Evolutionary conservation across 2,329 filamentous ascomycete species (phyloP), one percentile per base, ranked within the genome.

Genomic region (Zymoseptoria pseudotritici): DNA sequence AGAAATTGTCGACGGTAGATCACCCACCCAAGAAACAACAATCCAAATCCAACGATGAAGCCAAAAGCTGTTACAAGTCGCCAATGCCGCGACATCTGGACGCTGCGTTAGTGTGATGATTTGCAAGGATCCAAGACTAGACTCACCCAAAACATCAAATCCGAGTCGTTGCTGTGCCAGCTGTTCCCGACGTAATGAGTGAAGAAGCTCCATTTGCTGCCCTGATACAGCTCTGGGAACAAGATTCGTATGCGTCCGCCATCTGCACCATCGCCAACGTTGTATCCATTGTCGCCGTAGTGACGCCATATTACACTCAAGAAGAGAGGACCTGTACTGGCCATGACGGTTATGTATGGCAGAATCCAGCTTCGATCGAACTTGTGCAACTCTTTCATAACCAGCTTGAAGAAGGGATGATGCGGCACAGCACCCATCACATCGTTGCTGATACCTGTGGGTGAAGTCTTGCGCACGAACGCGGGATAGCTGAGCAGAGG

Each of bases 371-470:
- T 83, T 61, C 83, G 81, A 70, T 89, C 82, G 73, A 89, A 90
- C 58, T 80, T 78, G 59, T 84, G 80, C n/a, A 92, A 77, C 11
- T 82, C 79, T 63, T 88, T 81, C 67, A 90, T 88, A 49, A 88
- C 85, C 54, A 81, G 79, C 55, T 86, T 78, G 78, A 91, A 91
- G 77, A 90, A 90, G 0, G 88, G 88, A 67, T 92, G 89, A 61
- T 85, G 81, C 0, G 86, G 84, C 0, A 89, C 80, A 17, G 87
- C 77, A 54, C 87, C 87, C 88, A 92, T 91, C 50, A 86, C 86
- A 69, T 92, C 89, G 77, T 92, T 92, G 65, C 86, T 89, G 66
- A 92, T 89, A 63, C 89, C 89, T 1, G 89, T 92, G 2, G 89
- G 89, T 2, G 82, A 77, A 0, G 89, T 92, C 64, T 85, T 83